Evolutionary conservation across 1,139 yeast species (phyloP).

Genomic region (Diutina sp.): DNA sequence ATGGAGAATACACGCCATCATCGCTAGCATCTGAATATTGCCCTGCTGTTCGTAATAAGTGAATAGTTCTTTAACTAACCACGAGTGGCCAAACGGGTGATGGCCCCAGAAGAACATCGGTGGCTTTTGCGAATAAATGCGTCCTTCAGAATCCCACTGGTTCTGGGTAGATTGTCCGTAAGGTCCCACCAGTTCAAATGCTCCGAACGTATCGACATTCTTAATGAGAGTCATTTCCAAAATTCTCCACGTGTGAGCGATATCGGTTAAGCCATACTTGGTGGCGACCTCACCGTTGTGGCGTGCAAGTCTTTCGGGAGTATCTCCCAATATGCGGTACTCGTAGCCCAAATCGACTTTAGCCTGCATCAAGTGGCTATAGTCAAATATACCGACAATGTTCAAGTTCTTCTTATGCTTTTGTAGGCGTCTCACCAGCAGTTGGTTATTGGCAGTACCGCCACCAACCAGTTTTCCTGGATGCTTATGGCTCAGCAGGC

Average conservation of each 20-base stretch:
- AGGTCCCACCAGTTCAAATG: background rate
- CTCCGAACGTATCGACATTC: constrained; percentile 9
- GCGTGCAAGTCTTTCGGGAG: constrained; percentile 51
- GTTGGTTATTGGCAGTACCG: background rate
- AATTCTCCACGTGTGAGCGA: constrained; percentile 74
- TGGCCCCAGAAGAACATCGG: constrained; percentile 54
- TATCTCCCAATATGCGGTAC: constrained; percentile 56
- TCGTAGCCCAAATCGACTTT: constrained; percentile 66
- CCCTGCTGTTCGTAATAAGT: constrained; percentile 49
- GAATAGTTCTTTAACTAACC: constrained; percentile 59
- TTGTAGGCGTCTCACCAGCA: constrained; percentile 8
- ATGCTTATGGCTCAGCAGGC: background rate
- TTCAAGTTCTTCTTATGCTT: constrained; percentile 22
- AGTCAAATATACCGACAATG: constrained; percentile 52
- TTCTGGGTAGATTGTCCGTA: background rate
- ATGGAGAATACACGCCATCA: constrained; percentile 59
- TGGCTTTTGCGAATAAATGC: background rate
- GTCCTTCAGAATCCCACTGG: background rate
- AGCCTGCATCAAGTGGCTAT: constrained; percentile 61
- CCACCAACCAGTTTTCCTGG: background rate
- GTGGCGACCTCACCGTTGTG: constrained; percentile 67
- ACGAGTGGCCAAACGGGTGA: constrained; percentile 66
- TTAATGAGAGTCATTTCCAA: constrained; percentile 32
- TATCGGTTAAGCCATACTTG: constrained; percentile 45
- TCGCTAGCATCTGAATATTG: constrained; percentile 83